phyloP scores from a whole-genome alignment of 164 flowering plant species.

The Berberis thunbergii region DNA sequence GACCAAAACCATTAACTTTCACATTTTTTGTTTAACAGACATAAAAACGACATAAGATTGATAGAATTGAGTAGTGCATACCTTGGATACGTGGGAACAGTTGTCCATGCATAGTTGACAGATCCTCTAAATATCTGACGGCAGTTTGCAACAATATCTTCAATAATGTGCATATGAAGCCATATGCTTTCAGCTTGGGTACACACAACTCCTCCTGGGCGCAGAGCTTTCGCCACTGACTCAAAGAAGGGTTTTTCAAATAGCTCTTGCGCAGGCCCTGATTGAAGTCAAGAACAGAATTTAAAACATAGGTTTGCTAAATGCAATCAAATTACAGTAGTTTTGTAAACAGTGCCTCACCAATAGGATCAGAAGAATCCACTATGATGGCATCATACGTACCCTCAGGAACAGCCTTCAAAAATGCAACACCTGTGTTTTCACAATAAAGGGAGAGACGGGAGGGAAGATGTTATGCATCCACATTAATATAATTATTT shows the following conservation, averaged over 20 bases:
- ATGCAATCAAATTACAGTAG: background rate
- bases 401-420: constrained; percentile 80
- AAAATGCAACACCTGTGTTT: constrained; percentile 79
- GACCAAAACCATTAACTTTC: background rate
- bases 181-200: constrained; percentile 62
- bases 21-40: background rate
- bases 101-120: constrained; percentile 64
- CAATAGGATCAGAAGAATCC: constrained; percentile 98
- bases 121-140: constrained; percentile 54
- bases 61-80: background rate
- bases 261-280: constrained; percentile 56
- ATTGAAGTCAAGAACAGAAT: background rate
- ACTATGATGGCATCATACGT: constrained; percentile 97
- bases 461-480: background rate
- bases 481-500: background rate
- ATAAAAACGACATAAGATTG: background rate
- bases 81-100: constrained; percentile 66
- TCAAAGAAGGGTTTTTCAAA: constrained; percentile 38
- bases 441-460: background rate
- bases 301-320: background rate
- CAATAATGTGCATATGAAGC: constrained; percentile 34
- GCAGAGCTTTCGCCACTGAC: constrained; percentile 44
- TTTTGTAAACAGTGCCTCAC: constrained; percentile 21
- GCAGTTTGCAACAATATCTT: constrained; percentile 29
- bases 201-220: constrained; percentile 62